A percentile compares a stretch with the other conserved stretches of the same genome.
Evolutionary conservation across 495 filamentous ascomycete genomes (phyloP).

Genomic region (Penicillium antarcticum): DNA sequence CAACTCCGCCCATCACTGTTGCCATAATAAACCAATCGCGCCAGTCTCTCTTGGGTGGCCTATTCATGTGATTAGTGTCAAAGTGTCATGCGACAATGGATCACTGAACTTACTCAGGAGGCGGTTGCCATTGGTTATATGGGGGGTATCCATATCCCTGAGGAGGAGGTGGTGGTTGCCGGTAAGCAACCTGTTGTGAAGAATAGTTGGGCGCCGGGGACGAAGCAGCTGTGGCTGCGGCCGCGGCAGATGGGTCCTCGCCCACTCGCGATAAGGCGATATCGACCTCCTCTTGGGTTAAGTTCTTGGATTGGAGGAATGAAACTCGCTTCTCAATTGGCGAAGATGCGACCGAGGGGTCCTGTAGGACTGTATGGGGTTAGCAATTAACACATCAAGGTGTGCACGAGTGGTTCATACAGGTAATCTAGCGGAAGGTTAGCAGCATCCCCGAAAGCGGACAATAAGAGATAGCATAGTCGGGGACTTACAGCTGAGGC

Average conservation of each 20-base stretch:
- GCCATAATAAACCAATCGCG: constrained; percentile 98
- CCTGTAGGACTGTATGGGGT: constrained; percentile 71
- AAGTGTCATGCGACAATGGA: background rate
- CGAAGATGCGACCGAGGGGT: constrained; percentile 84
- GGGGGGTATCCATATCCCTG: constrained; percentile 65
- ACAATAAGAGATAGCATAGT: background rate
- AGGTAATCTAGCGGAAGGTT: constrained; percentile 34
- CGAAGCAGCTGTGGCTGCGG: constrained; percentile 24
- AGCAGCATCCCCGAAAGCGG: constrained; percentile 9
- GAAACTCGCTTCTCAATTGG: constrained; percentile 89
- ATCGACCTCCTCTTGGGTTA: constrained; percentile 93
- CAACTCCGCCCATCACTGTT: constrained; percentile 79
- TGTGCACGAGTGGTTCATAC: constrained; percentile 22
- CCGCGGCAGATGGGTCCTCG: constrained; percentile 47
- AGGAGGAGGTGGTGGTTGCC: constrained; percentile 51
- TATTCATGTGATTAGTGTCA: constrained; percentile 16
- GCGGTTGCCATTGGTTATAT: constrained; percentile 69
- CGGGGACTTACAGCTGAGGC: constrained; percentile 65
- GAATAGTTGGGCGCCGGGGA: constrained; percentile 43
- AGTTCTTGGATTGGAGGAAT: constrained; percentile 94
- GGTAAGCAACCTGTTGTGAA: constrained; percentile 49
- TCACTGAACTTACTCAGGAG: constrained; percentile 51
- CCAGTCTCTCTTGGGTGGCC: constrained; percentile 82
- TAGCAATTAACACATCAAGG: constrained; percentile 14
- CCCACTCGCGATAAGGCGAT: constrained; percentile 72